These are phyloP conservation scores for Globisporangium solare DNA, from an alignment of 352 stramenopile species.

Conservation along the genomic window DNA sequence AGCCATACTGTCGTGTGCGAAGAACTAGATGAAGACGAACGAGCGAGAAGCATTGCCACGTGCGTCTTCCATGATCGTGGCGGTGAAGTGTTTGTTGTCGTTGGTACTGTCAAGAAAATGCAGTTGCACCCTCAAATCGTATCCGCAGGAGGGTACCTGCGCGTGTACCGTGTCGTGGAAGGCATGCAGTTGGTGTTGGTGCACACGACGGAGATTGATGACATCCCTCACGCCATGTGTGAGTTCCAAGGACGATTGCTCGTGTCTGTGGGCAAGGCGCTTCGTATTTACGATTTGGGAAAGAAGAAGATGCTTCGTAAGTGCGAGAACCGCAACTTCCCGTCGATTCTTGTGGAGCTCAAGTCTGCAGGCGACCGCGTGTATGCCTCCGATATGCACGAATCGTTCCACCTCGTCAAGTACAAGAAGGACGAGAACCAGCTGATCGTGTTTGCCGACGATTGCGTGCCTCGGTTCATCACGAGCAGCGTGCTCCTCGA, in stretches of 20 bases:
- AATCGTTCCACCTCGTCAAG: conserved; percentile 96
- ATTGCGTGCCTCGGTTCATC: conserved; percentile 86
- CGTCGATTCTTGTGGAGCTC: conserved; percentile 91
- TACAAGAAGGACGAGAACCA: conserved; percentile 97
- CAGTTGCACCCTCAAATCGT: conserved; percentile 87
- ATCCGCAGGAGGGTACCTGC: conserved; percentile 66
- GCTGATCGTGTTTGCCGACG: conserved; percentile 96
- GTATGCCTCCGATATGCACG: conserved; percentile 95
- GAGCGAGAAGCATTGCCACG: conserved; percentile 90
- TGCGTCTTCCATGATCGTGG: conserved; percentile 95
- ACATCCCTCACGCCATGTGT: conserved; percentile 94
- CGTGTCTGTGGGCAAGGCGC: conserved; percentile 92
- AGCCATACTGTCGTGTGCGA: conserved; percentile 85
- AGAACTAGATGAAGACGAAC: conserved; percentile 93
- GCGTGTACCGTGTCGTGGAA: conserved; percentile 94
- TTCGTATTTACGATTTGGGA: conserved; percentile 98
- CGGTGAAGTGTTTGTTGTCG: conserved; percentile 95
- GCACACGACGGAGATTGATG: conserved; percentile 96
- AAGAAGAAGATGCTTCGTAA: conserved; percentile 99
- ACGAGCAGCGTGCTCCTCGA: conserved; percentile 91
- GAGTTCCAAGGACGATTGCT: conserved; percentile 97
- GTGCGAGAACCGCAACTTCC: conserved; percentile 95
- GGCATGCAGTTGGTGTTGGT: conserved; percentile 92
- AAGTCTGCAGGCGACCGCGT: conserved; percentile 94
- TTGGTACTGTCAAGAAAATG: conserved; percentile 96